Evolutionary conservation across 768 basidiomycete species (phyloP), one percentile per base, ranked within the genome.

Genomic region (Pisolithus sp.): DNA sequence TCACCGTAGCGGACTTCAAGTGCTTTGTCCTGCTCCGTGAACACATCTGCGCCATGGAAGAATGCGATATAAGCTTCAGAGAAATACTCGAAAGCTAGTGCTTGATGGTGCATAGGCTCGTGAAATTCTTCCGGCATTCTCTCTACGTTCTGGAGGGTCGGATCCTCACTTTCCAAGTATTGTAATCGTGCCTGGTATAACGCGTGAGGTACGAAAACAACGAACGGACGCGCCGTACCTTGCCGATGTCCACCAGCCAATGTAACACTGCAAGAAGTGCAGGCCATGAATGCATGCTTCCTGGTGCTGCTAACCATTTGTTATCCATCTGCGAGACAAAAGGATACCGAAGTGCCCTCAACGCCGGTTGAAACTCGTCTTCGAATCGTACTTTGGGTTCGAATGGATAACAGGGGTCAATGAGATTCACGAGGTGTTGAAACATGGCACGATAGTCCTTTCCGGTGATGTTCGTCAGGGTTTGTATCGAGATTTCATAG

Each of bases 271-370:
- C 95, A 15, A 98, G 74, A 23, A 96, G 69, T 20, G 81, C 75
- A 0, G 92, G 90, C 96, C 95, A 98, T n/a, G 86, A 84, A 68
- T 91, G 88, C 74, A 88, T 86, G 49, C 85, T 86, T 0, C 90
- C 94, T 0, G 93, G 89, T 2, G 93, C 86, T 7, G 85, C 85
- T 5, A 98, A 69, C 78, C 89, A 91, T 57, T 89, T 93, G 48
- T 84, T 83, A 58, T 92, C 89, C 17, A 97, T 78, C 52, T 81
- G 77, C 47, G 84, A 77, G 4, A 82, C 76, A 53, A 83, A 89
- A 0, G 96, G 95, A 68, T 97, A 99, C 56, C 79, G 76, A 36
- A 91, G 67, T 6, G 84, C 79, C 63, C 82, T 86, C 56, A 99
- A 65, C 7, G 88, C 76, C 4, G 77, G 77, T 12, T 89, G 75